Percentiles rank a stretch among this genome's conserved stretches.
These are phyloP conservation scores for Candida chauliodis DNA, from an alignment of 805 yeast species.

Conservation along the genomic window DNA sequence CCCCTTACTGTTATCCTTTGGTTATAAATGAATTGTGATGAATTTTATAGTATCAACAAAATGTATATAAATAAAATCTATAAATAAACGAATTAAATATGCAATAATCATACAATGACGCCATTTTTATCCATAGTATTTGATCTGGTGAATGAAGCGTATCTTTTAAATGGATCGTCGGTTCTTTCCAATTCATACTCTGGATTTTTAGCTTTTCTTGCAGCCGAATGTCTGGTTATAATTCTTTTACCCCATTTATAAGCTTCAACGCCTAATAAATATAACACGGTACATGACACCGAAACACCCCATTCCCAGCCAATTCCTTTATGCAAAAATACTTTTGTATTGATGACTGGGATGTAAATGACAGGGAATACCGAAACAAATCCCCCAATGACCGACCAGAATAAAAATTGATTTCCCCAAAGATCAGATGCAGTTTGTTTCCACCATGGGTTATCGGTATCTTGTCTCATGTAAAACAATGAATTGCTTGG, in stretches of 20 bases:
- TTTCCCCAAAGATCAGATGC: slow-evolving; percentile 33
- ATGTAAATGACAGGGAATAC: slow-evolving; percentile 41
- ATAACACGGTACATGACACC: slow-evolving; percentile 26
- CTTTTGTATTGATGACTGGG: slow-evolving; percentile 38
- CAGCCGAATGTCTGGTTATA: slow-evolving; percentile 17
- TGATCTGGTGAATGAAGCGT: slow-evolving; percentile 37
- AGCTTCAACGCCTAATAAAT: slow-evolving; percentile 31
- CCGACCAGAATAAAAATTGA: slow-evolving; percentile 36
- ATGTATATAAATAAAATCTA: slow-evolving; percentile 1
- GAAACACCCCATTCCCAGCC: slow-evolving; percentile 41
- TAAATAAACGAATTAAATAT: slow-evolving; percentile 3
- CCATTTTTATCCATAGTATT: slow-evolving; percentile 27
- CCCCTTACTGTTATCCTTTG: too few relatives aligned
- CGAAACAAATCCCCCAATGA: slow-evolving; percentile 30
- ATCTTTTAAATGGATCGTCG: slow-evolving; percentile 40
- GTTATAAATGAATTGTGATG: too few relatives aligned
- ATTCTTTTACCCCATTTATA: slow-evolving; percentile 40
- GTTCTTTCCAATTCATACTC: slow-evolving; percentile 43
- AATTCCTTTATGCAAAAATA: slow-evolving; percentile 35
- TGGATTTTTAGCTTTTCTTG: slow-evolving; percentile 21
- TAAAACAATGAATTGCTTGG: slow-evolving; percentile 31
- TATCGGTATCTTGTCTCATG: slow-evolving; percentile 35
- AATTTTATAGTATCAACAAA: too few relatives aligned
- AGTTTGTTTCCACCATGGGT: slow-evolving; percentile 36
- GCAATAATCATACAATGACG: slow-evolving; percentile 1